A percentile compares a stretch with the other conserved stretches of the same genome.
phyloP scores from a whole-genome alignment of 1,284 basidiomycete species.

The Cutaneotrichosporon sp. region DNA sequence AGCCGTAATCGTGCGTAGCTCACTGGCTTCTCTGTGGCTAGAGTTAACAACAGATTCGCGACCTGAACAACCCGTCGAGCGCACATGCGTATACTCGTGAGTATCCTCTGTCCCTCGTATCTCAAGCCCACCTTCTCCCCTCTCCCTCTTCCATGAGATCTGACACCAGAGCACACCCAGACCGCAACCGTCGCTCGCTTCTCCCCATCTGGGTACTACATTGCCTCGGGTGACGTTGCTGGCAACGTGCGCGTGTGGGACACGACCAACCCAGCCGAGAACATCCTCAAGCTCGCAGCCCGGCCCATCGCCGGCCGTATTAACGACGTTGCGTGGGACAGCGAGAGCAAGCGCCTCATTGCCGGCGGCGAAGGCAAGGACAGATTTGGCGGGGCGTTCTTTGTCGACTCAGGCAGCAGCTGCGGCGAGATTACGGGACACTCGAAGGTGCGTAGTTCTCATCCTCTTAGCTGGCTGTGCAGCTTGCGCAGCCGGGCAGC shows the following conservation, averaged over 20 bases:
- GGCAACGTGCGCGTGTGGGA: constrained; percentile 94
- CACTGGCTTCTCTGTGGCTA: background rate
- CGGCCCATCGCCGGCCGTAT: constrained; percentile 78
- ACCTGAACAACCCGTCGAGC: constrained; percentile 55
- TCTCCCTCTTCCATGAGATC: background rate
- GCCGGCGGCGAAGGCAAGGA: constrained; percentile 94
- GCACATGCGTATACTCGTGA: constrained; percentile 51
- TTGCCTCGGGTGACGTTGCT: constrained; percentile 78
- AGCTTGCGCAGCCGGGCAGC: background rate
- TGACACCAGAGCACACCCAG: constrained; percentile 68
- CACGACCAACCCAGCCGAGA: constrained; percentile 74
- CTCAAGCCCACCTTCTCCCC: background rate
- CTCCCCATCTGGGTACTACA: constrained; percentile 92
- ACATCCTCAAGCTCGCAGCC: constrained; percentile 78
- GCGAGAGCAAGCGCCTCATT: constrained; percentile 92
- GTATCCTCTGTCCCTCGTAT: constrained; percentile 5
- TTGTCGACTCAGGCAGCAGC: constrained; percentile 81
- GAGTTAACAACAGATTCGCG: constrained; percentile 59
- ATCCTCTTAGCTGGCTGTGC: background rate
- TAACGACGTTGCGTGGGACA: constrained; percentile 95
- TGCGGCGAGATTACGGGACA: constrained; percentile 94
- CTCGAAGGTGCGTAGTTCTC: constrained; percentile 64
- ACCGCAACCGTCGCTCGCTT: constrained; percentile 85
- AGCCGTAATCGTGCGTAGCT: constrained; percentile 70
- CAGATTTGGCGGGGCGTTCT: constrained; percentile 85